A percentile compares a stretch with the other conserved stretches of the same genome.
Evolutionary conservation across 768 basidiomycete genomes (phyloP).

Genomic region (Tephrocybe sp.): DNA sequence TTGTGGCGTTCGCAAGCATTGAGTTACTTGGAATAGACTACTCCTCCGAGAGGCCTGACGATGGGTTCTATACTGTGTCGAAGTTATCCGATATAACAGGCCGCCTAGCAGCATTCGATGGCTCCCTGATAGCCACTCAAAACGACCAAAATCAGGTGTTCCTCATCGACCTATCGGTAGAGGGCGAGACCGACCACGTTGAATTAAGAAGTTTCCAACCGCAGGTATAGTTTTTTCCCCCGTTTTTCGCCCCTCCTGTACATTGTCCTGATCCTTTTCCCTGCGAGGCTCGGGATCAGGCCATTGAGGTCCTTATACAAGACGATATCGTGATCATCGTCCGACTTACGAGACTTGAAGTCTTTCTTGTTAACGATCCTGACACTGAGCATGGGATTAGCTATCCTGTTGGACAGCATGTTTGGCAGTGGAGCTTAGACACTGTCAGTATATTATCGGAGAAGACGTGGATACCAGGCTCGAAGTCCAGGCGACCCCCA

Average conservation of each 20-base stretch:
- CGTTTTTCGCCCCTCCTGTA: not conserved
- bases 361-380: conserved; percentile 36
- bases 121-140: conserved; percentile 36
- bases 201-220: conserved; percentile 34
- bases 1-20: conserved; percentile 28
- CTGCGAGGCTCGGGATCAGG: conserved; percentile 23
- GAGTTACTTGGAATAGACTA: conserved; percentile 42
- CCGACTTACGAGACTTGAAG: conserved; percentile 37
- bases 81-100: conserved; percentile 29
- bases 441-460: conserved; percentile 40
- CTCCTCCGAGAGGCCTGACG: conserved; percentile 29
- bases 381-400: conserved; percentile 24
- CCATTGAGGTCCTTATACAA: conserved; percentile 41
- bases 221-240: conserved; percentile 21
- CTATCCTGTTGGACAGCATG: conserved; percentile 43
- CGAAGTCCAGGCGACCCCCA: conserved; percentile 20
- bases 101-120: conserved; percentile 30
- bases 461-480: conserved; percentile 16
- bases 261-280: conserved; percentile 19
- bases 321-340: conserved; percentile 45
- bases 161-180: conserved; percentile 27
- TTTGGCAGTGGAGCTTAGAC: conserved; percentile 60
- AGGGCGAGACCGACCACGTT: conserved; percentile 28
- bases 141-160: conserved; percentile 28
- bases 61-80: conserved; percentile 32